Conservation (phyloP, 2,329 filamentous ascomycete species). For the Ophiosphaerella korrae region DNA sequence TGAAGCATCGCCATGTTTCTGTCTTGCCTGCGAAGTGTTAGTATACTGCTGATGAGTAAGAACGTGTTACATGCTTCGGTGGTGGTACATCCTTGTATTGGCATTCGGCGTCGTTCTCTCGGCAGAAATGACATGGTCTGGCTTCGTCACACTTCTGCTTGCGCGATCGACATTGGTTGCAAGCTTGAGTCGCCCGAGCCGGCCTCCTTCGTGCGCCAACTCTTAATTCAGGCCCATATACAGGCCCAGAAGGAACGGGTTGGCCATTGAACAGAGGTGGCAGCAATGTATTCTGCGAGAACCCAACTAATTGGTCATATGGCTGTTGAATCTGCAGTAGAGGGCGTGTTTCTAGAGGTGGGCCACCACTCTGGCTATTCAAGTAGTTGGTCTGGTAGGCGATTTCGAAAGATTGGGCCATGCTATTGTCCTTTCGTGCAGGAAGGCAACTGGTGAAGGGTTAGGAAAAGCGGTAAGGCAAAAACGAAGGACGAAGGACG, state of each 20-base stretch:
- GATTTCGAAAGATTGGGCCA: background rate
- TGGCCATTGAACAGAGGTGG: too few species aligned
- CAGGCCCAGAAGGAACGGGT: too few species aligned
- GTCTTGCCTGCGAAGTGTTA: too few species aligned
- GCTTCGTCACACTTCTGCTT: conserved; percentile 51
- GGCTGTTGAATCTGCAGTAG: background rate
- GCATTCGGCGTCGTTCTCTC: conserved; percentile 82
- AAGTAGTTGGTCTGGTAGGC: background rate
- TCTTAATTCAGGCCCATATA: too few species aligned
- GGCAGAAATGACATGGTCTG: conserved; percentile 64
- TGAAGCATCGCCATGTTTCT: too few species aligned
- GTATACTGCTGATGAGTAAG: too few species aligned
- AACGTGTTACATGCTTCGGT: too few species aligned
- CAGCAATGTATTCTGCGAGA: too few species aligned
- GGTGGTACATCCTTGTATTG: too few species aligned
- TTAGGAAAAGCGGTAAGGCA: background rate
- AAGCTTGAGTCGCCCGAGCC: conserved; percentile 65
- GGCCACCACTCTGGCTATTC: background rate
- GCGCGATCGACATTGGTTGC: conserved; percentile 54
- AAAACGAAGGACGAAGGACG: background rate
- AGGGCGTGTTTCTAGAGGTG: background rate
- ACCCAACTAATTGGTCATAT: background rate
- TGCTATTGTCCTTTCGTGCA: background rate
- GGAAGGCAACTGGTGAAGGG: background rate
- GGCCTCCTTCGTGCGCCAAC: conserved; percentile 41